Evolutionary conservation across 1,284 basidiomycete genomes (phyloP), one percentile per base, ranked within the genome.

Genomic region (Fomes fomentarius): DNA sequence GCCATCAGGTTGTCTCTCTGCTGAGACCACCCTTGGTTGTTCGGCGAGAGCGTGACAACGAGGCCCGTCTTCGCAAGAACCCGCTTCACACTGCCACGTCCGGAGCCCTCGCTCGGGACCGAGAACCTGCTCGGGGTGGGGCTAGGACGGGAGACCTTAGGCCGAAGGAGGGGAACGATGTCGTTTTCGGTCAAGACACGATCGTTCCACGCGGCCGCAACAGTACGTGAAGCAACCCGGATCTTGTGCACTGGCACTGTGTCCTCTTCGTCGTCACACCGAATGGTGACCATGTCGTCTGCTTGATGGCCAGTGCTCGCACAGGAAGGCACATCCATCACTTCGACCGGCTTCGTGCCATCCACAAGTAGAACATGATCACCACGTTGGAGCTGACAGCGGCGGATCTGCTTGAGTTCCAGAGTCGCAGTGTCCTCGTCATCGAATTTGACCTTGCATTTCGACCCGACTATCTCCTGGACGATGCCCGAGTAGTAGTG

Each of bases 401-500:
- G 65, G 33, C 89, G 84, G 67, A 91, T 75, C 39, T 83, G 76
- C 26, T 78, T 74, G 31, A 85, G 60, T 26, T 74, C 76, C 12
- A 87, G 75, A 1, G 64, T 64, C 11, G 71, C 76, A 19, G 74
- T 66, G 1, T 75, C 76, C 2, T 65, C 70, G 63, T 91, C 89
- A 60, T 89, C 87, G 65, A 89, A 91, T 25, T 74, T 71, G 58
- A 91, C 66, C 15, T 61, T 51, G 63, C 81, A 86, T 22, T 58
- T 67, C 1, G 62, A 59, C 10, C 61, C 57, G 4, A 61, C 48
- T 12, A 51, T 45, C 19, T 76, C 72, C 54, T 82, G 62, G 7
- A 89, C 74, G 24, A 71, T 73, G 10, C 86, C 89, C 4, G 84
- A 66, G 63, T 87, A 91, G 68, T 80, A 91, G 56, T 80, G 75